phyloP scores from a whole-genome alignment of 2,329 filamentous ascomycete genomes.

The Diaporthe citri region DNA sequence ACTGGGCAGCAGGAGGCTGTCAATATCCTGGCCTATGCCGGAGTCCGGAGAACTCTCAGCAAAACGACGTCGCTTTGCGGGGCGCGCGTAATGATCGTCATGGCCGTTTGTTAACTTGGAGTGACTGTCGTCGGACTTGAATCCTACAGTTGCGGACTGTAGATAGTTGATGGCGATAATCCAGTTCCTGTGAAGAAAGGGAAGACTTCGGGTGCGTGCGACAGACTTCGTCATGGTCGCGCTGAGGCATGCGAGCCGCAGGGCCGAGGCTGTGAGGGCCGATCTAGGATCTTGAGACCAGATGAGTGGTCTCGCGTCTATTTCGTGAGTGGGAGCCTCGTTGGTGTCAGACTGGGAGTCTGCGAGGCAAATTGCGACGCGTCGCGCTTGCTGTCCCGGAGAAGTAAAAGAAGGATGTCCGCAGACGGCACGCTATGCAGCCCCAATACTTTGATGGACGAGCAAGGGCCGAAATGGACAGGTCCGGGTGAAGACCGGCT shows the following conservation, averaged over 20 bases:
- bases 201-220: conserved; percentile 61
- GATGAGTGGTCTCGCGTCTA: not conserved
- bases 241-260: conserved; percentile 38
- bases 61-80: conserved; percentile 65
- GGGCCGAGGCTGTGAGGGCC: conserved; percentile 18
- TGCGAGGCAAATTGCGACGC: conserved; percentile 7
- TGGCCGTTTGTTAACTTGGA: conserved; percentile 43
- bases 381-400: not conserved
- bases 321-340: not conserved
- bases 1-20: conserved; percentile 42
- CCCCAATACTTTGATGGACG: not conserved
- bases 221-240: conserved; percentile 62
- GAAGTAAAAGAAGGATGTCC: not conserved
- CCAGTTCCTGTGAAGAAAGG: conserved; percentile 69
- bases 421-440: not conserved
- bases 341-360: conserved; percentile 15
- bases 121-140: conserved; percentile 53
- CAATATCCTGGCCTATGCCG: conserved; percentile 38
- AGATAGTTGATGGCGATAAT: conserved; percentile 59
- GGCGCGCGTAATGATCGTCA: conserved; percentile 54
- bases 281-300: not conserved
- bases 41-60: conserved; percentile 54
- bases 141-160: conserved; percentile 40
- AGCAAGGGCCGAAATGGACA: not conserved
- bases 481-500: not conserved